Evolutionary conservation across 768 basidiomycete genomes (phyloP), one percentile per base, ranked within the genome.

Genomic region (Trametopsis cervina): DNA sequence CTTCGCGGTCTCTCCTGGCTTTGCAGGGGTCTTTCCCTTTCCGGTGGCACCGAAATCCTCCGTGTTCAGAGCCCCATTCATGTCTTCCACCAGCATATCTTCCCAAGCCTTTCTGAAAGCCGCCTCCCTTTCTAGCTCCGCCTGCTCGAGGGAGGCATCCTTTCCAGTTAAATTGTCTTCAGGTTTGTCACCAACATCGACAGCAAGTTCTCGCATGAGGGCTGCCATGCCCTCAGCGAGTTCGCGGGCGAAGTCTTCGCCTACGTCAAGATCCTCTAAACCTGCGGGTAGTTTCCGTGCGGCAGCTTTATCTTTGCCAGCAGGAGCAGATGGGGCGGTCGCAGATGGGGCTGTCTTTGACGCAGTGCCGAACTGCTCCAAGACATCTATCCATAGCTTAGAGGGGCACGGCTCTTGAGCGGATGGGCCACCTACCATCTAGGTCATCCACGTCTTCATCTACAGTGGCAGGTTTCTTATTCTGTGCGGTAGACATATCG

Each of bases 361-460:
- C 11, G 59, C 5, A 1, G 60, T 52, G 22, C 54, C 52, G 50
- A 78, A 77, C 50, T 74, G 68, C 52, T 74, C 71, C 26, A 78
- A 66, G 42, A 78, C 70, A 56, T 77, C 76, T 77, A 49, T 25
- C 23, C 46, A 40, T 40, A 33, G 40, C 23, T 20, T 27, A 24
- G 40, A 27, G 42, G 47, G 9, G 45, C 49, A 9, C 38, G 36
- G n/a, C 36, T 9, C 42, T n/a, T 29, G 26, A 42, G 18, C 15
- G 22, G 40, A 35, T 38, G 35, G n/a, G n/a, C n/a, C n/a, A n/a
- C 68, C 36, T 39, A 76, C 76, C 76, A 60, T 86, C 83, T 40
- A 86, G 75, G 57, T 86, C 83, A 57, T 86, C 83, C 17, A 84
- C 60, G 61, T 86, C 80, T 18, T 83, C 81, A n/a, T 70, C 71